Evolutionary conservation across 2,329 filamentous ascomycete species (phyloP).

Genomic region (Thelonectria rubi): DNA sequence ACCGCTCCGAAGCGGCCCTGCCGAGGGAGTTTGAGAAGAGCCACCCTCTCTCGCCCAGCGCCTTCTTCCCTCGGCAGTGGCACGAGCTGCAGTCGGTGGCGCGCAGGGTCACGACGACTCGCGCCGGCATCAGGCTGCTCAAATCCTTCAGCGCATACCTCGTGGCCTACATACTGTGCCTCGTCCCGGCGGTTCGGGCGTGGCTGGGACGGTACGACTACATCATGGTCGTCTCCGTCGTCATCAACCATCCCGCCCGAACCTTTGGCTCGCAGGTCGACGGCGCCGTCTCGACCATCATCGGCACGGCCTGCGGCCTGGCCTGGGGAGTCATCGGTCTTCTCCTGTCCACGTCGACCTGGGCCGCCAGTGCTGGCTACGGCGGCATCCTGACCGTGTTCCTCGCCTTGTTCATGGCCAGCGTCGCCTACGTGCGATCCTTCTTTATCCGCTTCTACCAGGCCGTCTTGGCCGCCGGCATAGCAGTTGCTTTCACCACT

Average conservation of each 20-base stretch:
- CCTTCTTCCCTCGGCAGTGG: slow-evolving; percentile 59
- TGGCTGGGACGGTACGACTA: slow-evolving; percentile 65
- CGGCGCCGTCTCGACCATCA: slow-evolving; percentile 60
- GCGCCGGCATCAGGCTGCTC: slow-evolving; percentile 59
- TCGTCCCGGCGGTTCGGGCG: slow-evolving; percentile 57
- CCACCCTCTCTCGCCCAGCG: slow-evolving; percentile 56
- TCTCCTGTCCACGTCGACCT: slow-evolving; percentile 61
- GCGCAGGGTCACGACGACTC: slow-evolving; percentile 55
- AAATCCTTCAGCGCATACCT: slow-evolving; percentile 67
- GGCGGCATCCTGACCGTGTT: slow-evolving; percentile 66
- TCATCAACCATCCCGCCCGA: slow-evolving; percentile 66
- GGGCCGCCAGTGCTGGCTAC: slow-evolving; percentile 56
- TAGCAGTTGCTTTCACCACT: slow-evolving; percentile 63
- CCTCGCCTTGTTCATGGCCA: slow-evolving; percentile 61
- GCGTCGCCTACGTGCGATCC: slow-evolving; percentile 62
- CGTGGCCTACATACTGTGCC: slow-evolving; percentile 63
- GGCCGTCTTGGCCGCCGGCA: slow-evolving; percentile 62
- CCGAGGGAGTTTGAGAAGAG: slow-evolving; percentile 57
- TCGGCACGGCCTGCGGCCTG: slow-evolving; percentile 62
- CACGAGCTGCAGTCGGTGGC: slow-evolving; percentile 54
- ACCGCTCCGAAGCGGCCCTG: slow-evolving; percentile 55
- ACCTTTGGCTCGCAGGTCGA: slow-evolving; percentile 66
- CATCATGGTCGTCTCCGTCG: slow-evolving; percentile 64
- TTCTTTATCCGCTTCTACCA: slow-evolving; percentile 67
- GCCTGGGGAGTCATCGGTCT: slow-evolving; percentile 65